Evolutionary conservation across 225 moss, liverwort and hornwort genomes (phyloP), one percentile per base, ranked within the genome.

Genomic region (Asterella californica): DNA sequence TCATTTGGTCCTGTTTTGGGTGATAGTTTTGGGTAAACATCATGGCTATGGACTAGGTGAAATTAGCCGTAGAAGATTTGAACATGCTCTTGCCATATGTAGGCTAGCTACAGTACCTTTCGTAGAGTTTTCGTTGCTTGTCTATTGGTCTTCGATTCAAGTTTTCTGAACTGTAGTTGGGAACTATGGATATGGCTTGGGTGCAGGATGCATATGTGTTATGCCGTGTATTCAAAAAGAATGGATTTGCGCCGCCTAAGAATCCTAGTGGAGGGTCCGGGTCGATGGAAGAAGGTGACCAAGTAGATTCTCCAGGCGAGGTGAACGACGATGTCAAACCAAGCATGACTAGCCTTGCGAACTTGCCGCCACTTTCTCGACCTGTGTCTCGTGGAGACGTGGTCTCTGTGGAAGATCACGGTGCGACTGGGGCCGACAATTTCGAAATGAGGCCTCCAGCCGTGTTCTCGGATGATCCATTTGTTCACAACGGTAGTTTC

Each of bases 151-250:
- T n/a, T n/a, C n/a, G n/a, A n/a, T n/a, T n/a, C n/a, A n/a, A 9
- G 38, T 42, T 67, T 67, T 33, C 32, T 10, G 67, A 18, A 17
- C 25, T 29, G 32, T 29, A 36, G 17, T 57, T 57, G 15, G 10
- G 2, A n/a, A 21, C 12, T 33, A 9, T 36, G 42, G 60, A 17
- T 15, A 12, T 61, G 33, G 37, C 74, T 9, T 11, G n/a, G 0
- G 25, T 80, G 19, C 95, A 96, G 86, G 94, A 94, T 45, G 89
- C 94, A 0, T 94, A 83, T 61, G 96, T 96, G 8, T 79, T 96
- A 15, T 92, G 92, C 19, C 90, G 96, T 2, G 90, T 96, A 0
- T 94, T 96, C 70, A 96, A 94, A 80, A 94, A 96, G 81, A 92
- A 87, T 54, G 92, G 90, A 14, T 83, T 91, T 0, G 88, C 83